Evolutionary conservation across 2,329 filamentous ascomycete species (phyloP), one percentile per base, ranked within the genome.

Genomic region (Exophiala sp.): DNA sequence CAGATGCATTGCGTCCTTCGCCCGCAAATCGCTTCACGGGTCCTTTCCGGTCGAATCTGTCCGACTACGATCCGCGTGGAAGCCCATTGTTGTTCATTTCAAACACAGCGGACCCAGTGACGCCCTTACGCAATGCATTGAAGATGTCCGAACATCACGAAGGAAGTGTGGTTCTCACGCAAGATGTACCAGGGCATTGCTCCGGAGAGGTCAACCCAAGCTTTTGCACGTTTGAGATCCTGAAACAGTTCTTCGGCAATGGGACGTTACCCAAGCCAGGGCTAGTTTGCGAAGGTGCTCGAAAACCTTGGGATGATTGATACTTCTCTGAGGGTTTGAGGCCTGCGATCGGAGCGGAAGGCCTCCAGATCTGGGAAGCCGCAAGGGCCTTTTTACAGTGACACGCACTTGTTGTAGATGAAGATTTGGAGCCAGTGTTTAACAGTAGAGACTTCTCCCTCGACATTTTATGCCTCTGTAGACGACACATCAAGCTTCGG

Each of bases 101-200:
- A 34, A 84, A 80, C 62, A 78, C 76, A 0, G 72, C 78, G 11
- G 82, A 85, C 52, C 83, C 83, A 0, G 79, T 85, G 1, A 85
- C 81, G 0, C 81, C 82, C 2, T 66, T 84, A 44, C 54, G 59
- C 16, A 70, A 65, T 49, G 62, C 61, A 16, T 57, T 68, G 33
- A 66, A 66, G 29, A 73, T 74, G 71, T 66, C 70, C 1, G 24
- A 59, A 12, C 58, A 60, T 1, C 80, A 79, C 57, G 68, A 72
- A 0, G 73, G 72, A 1, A 75, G 72, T 12, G 66, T 63, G 2
- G 65, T 80, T 5, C 64, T 81, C 3, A 65, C 73, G 21, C 74
- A 75, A 54, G 72, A 79, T 53, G 67, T 71, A 3, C 71, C 72
- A 51, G 71, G 72, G 53, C 65, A 75, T 67, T 56, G 55, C 29